Percentiles rank a stretch among this genome's conserved stretches.
Conservation (phyloP, 345 rosid genomes). For the Litchi chinensis region DNA sequence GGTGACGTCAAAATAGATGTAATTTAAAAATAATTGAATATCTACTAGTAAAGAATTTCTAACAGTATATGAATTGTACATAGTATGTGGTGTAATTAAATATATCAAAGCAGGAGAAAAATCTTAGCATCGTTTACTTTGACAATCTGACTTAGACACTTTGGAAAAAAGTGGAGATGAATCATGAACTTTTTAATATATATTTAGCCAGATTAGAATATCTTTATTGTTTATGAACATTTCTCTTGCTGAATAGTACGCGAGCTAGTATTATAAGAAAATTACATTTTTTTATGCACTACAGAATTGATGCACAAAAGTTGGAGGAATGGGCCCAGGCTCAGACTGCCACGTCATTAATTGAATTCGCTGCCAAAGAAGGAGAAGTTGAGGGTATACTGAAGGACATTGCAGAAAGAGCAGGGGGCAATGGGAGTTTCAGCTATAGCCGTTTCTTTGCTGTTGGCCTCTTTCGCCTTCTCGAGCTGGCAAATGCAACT, state of each 20-base stretch:
- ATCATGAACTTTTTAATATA: background rate
- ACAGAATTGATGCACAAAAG: conserved; percentile 79
- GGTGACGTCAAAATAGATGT: background rate
- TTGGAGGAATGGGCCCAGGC: conserved; percentile 90
- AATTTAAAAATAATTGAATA: conserved; percentile 4
- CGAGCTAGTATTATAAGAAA: background rate
- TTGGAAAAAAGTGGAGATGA: background rate
- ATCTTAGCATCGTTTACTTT: background rate
- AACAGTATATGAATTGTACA: background rate
- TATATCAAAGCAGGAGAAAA: background rate
- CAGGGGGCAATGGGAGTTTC: conserved; percentile 68
- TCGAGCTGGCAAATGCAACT: conserved; percentile 86
- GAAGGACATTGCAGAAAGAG: conserved; percentile 84
- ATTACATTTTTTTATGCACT: conserved; percentile 10
- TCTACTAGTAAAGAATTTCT: background rate
- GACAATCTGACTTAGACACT: background rate
- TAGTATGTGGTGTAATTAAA: background rate
- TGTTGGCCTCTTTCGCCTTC: conserved; percentile 91
- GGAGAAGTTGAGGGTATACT: conserved; percentile 82
- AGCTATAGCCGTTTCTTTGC: conserved; percentile 99
- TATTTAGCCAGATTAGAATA: background rate
- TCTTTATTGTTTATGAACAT: background rate
- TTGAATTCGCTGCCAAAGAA: conserved; percentile 72
- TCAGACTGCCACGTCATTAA: conserved; percentile 67
- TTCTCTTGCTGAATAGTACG: background rate